Conservation (phyloP, 345 rosid species). For the Gossypium stocksii region DNA sequence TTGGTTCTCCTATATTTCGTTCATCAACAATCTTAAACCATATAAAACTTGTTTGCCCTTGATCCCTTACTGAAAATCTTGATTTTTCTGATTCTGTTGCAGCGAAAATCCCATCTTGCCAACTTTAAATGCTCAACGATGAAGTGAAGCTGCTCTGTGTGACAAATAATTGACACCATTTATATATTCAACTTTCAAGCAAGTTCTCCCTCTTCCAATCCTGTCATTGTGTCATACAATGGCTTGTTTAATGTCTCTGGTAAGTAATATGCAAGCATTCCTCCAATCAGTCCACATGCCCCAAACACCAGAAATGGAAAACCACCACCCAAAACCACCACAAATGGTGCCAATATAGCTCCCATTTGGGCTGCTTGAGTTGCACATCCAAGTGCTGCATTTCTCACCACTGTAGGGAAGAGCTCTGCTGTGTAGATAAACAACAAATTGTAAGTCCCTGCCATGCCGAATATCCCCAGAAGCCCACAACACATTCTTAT, state of each 20-base stretch:
- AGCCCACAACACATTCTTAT: constrained; percentile 66
- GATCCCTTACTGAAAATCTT: neutral
- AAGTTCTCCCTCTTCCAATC: constrained; percentile 60
- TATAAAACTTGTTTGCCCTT: neutral
- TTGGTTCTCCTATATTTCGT: neutral
- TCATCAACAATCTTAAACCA: neutral
- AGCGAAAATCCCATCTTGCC: neutral
- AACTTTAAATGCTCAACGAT: neutral
- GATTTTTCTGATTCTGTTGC: neutral
- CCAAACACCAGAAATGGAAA: constrained; percentile 70
- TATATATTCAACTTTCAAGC: neutral
- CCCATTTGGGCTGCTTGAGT: constrained; percentile 86
- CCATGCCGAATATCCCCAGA: constrained; percentile 81
- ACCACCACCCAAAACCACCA: constrained; percentile 70
- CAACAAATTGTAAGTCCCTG: constrained; percentile 77
- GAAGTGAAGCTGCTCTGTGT: neutral
- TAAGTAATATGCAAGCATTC: constrained; percentile 64
- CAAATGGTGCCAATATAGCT: constrained; percentile 81
- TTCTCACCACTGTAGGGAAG: constrained; percentile 90
- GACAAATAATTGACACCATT: neutral
- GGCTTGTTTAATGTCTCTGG: constrained; percentile 88
- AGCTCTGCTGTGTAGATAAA: constrained; percentile 82
- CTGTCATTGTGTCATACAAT: constrained; percentile 76
- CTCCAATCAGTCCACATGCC: constrained; percentile 59
- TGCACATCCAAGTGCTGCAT: constrained; percentile 79